Conservation (phyloP, 148 eudicot genomes). For the Vaccinium darrowii region DNA sequence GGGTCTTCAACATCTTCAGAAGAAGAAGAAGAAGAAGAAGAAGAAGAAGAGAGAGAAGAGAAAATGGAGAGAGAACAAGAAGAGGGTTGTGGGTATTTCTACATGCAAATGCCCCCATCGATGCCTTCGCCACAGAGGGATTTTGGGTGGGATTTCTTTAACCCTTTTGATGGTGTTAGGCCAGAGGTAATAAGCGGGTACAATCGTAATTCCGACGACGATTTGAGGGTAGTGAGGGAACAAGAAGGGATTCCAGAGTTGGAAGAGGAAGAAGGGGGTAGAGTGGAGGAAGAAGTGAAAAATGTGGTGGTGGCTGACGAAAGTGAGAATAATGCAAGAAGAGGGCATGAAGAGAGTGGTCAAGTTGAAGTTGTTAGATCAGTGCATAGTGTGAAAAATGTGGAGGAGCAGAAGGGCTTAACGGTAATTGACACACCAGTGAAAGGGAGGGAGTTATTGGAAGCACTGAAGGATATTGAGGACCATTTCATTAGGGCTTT, state of each 20-base stretch:
- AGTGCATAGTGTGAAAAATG: constrained; percentile 31
- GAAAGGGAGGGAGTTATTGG: constrained; percentile 75
- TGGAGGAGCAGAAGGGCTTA: constrained; percentile 52
- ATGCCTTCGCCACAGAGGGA: constrained; percentile 76
- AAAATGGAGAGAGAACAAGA: constrained; percentile 23
- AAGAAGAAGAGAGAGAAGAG: constrained; percentile 31
- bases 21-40: constrained; percentile 30
- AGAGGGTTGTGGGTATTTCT: constrained; percentile 51
- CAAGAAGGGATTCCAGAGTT: constrained; percentile 78
- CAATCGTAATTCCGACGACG: constrained; percentile 49
- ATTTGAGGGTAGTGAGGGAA: constrained; percentile 73
- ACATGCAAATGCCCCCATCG: constrained; percentile 59
- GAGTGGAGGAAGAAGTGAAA: constrained; percentile 23
- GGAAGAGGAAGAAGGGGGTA: constrained; percentile 61
- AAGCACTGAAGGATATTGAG: constrained; percentile 80
- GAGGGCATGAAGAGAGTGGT: constrained; percentile 24
- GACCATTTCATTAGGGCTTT: constrained; percentile 81
- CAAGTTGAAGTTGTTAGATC: constrained; percentile 38
- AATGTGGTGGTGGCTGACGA: constrained; percentile 26
- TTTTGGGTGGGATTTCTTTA: constrained; percentile 95
- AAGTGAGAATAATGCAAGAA: constrained; percentile 10
- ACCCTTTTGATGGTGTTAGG: constrained; percentile 66
- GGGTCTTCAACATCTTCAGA: constrained; percentile 32
- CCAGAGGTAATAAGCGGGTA: constrained; percentile 48
- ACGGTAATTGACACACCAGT: constrained; percentile 61